These are phyloP conservation scores for Ascochyta lentis DNA, from an alignment of 2,329 filamentous ascomycete species.

Conservation along the genomic window DNA sequence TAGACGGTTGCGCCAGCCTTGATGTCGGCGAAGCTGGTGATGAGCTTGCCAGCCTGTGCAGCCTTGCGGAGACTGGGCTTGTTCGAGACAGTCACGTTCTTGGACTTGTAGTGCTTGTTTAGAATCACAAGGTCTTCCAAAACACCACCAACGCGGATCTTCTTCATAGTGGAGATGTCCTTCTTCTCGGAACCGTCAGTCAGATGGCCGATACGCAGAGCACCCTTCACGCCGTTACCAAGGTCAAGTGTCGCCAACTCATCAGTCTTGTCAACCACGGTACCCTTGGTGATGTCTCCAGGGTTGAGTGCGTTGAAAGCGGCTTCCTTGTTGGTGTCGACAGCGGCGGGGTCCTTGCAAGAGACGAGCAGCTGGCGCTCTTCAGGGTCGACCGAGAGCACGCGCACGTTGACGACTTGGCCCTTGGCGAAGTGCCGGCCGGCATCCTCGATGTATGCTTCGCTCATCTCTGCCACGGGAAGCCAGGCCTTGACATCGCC, in stretches of 20 bases:
- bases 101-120: slow-evolving; percentile 81
- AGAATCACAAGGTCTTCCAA: slow-evolving; percentile 83
- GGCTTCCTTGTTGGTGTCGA: slow-evolving; percentile 76
- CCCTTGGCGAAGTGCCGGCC: slow-evolving; percentile 87
- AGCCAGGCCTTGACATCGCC: slow-evolving; percentile 83
- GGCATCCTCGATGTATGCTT: slow-evolving; percentile 90
- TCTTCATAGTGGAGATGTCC: slow-evolving; percentile 76
- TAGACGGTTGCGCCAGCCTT: slow-evolving; percentile 71
- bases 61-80: slow-evolving; percentile 84
- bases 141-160: slow-evolving; percentile 82
- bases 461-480: slow-evolving; percentile 96
- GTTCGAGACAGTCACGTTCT: slow-evolving; percentile 77
- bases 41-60: slow-evolving; percentile 72
- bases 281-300: slow-evolving; percentile 78
- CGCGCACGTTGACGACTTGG: slow-evolving; percentile 89
- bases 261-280: slow-evolving; percentile 59
- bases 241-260: slow-evolving; percentile 71
- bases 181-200: slow-evolving; percentile 85
- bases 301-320: slow-evolving; percentile 76
- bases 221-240: slow-evolving; percentile 76
- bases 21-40: slow-evolving; percentile 75
- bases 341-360: slow-evolving; percentile 85
- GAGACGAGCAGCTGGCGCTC: slow-evolving; percentile 80
- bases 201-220: slow-evolving; percentile 78
- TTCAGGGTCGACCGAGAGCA: slow-evolving; percentile 79